phyloP scores from a whole-genome alignment of 352 stramenopile genomes.

The Globisporangium nodosum region DNA sequence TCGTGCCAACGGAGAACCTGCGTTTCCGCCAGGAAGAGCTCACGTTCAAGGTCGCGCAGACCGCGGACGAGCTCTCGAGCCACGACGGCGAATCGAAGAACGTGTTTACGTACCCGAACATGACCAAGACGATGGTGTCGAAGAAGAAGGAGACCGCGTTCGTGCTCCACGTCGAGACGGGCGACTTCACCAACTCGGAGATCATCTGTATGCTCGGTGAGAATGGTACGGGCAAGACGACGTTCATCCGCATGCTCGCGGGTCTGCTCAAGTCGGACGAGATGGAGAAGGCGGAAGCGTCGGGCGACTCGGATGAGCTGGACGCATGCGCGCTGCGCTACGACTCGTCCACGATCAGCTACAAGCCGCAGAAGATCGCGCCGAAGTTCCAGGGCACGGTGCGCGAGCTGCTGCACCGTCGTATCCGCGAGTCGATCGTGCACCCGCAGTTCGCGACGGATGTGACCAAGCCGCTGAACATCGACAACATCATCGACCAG shows the following conservation, averaged over 20 bases:
- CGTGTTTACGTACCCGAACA: conserved; percentile 95
- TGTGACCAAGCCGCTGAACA: conserved; percentile 97
- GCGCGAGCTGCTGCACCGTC: conserved; percentile 96
- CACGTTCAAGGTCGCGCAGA: conserved; percentile 98
- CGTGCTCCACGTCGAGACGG: conserved; percentile 96
- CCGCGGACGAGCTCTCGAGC: conserved; percentile 78
- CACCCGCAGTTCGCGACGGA: conserved; percentile 99
- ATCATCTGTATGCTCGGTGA: conserved; percentile 99
- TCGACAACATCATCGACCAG: conserved; percentile 99
- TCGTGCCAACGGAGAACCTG: conserved; percentile 99
- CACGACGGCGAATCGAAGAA: conserved; percentile 87
- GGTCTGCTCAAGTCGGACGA: conserved; percentile 98
- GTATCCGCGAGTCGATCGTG: conserved; percentile 96
- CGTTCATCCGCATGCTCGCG: conserved; percentile 99
- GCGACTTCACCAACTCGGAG: conserved; percentile 98
- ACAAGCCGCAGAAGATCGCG: conserved; percentile 99
- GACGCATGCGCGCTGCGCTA: conserved; percentile 77
- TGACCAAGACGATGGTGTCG: conserved; percentile 98
- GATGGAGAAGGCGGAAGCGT: conserved; percentile 81
- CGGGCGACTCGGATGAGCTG: conserved; percentile 63
- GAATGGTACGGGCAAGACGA: conserved; percentile 99
- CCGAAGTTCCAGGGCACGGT: conserved; percentile 95
- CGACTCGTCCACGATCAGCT: conserved; percentile 87
- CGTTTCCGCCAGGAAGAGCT: conserved; percentile 98
- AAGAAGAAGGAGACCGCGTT: conserved; percentile 94